Evolutionary conservation across 306 rosid species (phyloP).

Genomic region (Phaseolus lunatus): DNA sequence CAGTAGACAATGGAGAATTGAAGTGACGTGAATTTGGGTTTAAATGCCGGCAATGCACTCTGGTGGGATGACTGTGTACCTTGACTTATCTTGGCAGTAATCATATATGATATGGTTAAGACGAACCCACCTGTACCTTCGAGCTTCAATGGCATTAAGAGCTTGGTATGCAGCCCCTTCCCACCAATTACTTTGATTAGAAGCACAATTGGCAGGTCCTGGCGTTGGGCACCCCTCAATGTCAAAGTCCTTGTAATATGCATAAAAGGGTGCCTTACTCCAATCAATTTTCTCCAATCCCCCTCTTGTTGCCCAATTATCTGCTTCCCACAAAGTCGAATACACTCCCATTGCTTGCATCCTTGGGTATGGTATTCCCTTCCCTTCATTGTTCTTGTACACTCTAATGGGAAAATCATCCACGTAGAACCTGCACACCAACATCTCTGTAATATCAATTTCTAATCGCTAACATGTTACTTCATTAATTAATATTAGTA

Average conservation of each 20-base stretch:
- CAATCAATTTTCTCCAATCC: constrained; percentile 95
- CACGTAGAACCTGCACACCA: constrained; percentile 64
- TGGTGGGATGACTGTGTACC: constrained; percentile 67
- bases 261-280: constrained; percentile 83
- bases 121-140: constrained; percentile 88
- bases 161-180: constrained; percentile 68
- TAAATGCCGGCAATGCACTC: constrained; percentile 76
- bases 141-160: constrained; percentile 61
- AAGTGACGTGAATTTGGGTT: neutral
- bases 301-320: constrained; percentile 97
- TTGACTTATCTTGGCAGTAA: constrained; percentile 80
- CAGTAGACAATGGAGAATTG: neutral
- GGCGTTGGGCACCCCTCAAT: constrained; percentile 88
- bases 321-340: constrained; percentile 95
- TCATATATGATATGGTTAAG: constrained; percentile 84
- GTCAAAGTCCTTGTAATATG: constrained; percentile 90
- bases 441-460: neutral
- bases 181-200: constrained; percentile 85
- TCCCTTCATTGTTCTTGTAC: constrained; percentile 85
- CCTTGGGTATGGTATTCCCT: constrained; percentile 73
- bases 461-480: no score
- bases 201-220: constrained; percentile 68
- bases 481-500: no score
- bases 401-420: constrained; percentile 81
- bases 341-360: constrained; percentile 85